Evolutionary conservation across 345 rosid species (phyloP).

Genomic region (Brassica cretica): DNA sequence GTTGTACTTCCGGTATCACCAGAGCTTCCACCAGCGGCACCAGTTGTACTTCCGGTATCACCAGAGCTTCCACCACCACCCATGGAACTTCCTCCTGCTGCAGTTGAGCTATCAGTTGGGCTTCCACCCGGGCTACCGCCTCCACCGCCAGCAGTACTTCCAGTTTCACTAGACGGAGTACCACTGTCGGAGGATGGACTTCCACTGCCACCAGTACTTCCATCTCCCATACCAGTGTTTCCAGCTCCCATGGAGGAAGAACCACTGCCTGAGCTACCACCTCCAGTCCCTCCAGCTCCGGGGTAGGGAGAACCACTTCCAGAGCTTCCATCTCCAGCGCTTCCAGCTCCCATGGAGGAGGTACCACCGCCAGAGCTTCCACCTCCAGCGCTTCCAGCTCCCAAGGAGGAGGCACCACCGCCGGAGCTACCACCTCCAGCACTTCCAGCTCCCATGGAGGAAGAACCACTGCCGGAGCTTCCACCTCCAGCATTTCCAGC

Average conservation of each 20-base stretch:
- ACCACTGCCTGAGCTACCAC: background rate
- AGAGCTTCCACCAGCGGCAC: background rate
- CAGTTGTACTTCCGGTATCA: background rate
- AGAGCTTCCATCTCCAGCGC: background rate
- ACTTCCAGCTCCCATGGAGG: conserved; percentile 9
- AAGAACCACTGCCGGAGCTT: background rate
- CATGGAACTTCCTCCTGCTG: background rate
- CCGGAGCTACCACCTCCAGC: conserved; percentile 19
- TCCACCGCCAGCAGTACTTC: background rate
- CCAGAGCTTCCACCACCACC: background rate
- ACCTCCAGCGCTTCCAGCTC: background rate
- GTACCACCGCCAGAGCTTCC: conserved; percentile 21
- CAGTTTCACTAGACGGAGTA: background rate
- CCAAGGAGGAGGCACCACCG: conserved; percentile 12
- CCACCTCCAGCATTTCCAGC: background rate
- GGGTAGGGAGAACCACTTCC: background rate
- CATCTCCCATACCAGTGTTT: background rate
- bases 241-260: background rate
- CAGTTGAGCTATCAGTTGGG: background rate
- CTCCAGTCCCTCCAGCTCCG: background rate
- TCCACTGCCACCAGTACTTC: conserved; percentile 2
- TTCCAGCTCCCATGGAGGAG: conserved; percentile 1
- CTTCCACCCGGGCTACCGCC: background rate
- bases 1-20: too few species aligned
- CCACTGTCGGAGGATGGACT: background rate